A percentile compares a stretch with the other conserved stretches of the same genome.
phyloP scores from a whole-genome alignment of 495 filamentous ascomycete genomes.

The Penicillium dipodomyicola region DNA sequence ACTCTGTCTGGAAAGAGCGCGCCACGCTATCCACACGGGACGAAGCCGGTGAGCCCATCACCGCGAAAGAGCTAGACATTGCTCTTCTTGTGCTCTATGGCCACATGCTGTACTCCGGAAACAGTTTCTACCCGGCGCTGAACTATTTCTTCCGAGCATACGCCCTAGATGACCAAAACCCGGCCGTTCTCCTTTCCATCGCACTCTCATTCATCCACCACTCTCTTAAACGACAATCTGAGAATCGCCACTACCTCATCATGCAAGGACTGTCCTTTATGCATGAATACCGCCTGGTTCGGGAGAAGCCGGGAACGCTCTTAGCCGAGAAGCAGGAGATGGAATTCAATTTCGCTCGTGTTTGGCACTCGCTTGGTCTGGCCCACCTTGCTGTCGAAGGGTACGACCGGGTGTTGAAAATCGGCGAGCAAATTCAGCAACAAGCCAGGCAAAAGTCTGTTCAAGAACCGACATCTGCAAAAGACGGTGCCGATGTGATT shows the following conservation, averaged over 20 bases:
- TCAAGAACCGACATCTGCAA: conserved; percentile 11
- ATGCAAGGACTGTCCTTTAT: conserved; percentile 82
- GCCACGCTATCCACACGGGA: conserved; percentile 52
- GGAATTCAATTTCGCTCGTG: conserved; percentile 81
- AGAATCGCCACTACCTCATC: conserved; percentile 83
- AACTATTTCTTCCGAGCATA: conserved; percentile 91
- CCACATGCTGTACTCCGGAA: conserved; percentile 76
- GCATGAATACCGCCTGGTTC: conserved; percentile 67
- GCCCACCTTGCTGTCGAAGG: conserved; percentile 71
- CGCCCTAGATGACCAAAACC: conserved; percentile 71
- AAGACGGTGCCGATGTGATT: conserved; percentile 21
- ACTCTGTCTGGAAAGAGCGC: conserved; percentile 44
- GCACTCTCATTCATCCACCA: conserved; percentile 77
- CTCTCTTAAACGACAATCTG: conserved; percentile 80
- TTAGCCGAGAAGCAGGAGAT: conserved; percentile 70
- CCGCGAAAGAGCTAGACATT: conserved; percentile 60
- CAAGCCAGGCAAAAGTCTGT: conserved; percentile 16
- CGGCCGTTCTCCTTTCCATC: conserved; percentile 67
- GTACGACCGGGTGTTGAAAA: conserved; percentile 59
- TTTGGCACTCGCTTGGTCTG: conserved; percentile 79
- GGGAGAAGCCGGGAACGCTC: conserved; percentile 35
- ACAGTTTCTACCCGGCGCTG: conserved; percentile 75
- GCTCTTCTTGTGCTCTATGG: conserved; percentile 83
- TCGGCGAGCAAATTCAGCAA: conserved; percentile 44
- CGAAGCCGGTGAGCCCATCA: conserved; percentile 46